phyloP scores from a whole-genome alignment of 129 eudicot genomes.

The Centaurea solstitialis region DNA sequence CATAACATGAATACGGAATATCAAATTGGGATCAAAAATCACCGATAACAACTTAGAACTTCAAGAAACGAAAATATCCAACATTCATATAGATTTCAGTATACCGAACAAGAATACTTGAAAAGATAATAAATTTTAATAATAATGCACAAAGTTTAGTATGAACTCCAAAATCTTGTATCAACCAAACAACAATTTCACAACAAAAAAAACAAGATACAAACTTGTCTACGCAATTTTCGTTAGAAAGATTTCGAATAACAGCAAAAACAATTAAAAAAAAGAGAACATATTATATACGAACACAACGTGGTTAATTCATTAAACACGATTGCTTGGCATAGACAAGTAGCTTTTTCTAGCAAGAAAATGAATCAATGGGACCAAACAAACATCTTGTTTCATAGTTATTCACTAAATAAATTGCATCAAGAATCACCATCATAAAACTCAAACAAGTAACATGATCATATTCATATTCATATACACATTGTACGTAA shows the following conservation, averaged over 20 bases:
- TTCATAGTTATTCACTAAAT: background rate
- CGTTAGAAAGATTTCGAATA: background rate
- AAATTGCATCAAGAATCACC: background rate
- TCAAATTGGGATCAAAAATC: background rate
- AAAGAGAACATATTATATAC: background rate
- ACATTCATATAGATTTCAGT: background rate
- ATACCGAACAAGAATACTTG: background rate
- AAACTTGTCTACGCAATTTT: background rate
- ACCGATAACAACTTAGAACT: background rate
- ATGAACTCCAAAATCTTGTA: background rate
- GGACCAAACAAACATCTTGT: background rate
- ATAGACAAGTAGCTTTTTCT: too few relatives aligned
- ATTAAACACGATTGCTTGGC: background rate
- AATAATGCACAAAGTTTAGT: background rate
- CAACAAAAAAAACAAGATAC: background rate
- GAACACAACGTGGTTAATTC: background rate
- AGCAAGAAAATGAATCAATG: background rate
- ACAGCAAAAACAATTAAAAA: background rate
- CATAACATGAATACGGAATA: background rate
- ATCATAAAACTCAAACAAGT: background rate
- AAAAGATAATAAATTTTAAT: background rate
- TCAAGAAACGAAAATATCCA: background rate
- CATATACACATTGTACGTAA: background rate
- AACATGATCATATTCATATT: slow-evolving; percentile 1
- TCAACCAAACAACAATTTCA: background rate